phyloP scores from a whole-genome alignment of 2,329 filamentous ascomycete genomes.

The Hymenoscyphus fructigenus region DNA sequence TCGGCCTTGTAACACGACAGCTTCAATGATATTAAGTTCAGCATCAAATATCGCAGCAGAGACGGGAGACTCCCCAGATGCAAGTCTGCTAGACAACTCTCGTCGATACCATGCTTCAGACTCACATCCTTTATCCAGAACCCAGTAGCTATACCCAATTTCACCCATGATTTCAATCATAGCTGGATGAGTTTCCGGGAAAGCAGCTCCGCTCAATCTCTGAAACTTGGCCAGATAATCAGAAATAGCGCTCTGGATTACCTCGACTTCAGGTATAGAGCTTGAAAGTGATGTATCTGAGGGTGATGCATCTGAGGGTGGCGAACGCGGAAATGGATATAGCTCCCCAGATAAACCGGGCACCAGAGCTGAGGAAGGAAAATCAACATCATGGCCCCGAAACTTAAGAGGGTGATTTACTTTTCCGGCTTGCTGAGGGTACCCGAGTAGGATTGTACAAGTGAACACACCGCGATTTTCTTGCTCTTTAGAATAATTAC shows the following conservation, averaged over 20 bases:
- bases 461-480: neutral
- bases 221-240: neutral
- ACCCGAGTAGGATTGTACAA: neutral
- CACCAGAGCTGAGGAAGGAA: neutral
- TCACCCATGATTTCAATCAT: neutral
- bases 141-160: neutral
- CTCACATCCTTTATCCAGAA: neutral
- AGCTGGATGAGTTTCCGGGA: neutral
- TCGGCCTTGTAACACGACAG: neutral
- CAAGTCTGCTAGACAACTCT: neutral
- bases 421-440: neutral
- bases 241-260: neutral
- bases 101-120: neutral
- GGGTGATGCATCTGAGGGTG: neutral
- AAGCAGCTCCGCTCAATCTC: neutral
- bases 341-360: neutral
- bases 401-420: neutral
- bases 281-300: neutral
- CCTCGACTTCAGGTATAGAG: neutral
- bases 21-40: neutral
- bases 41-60: neutral
- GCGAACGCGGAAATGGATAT: neutral
- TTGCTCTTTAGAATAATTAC: neutral
- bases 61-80: neutral
- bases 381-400: neutral